Conservation (phyloP, 108 stramenopile genomes). For the Stephanodiscus minutulus region DNA sequence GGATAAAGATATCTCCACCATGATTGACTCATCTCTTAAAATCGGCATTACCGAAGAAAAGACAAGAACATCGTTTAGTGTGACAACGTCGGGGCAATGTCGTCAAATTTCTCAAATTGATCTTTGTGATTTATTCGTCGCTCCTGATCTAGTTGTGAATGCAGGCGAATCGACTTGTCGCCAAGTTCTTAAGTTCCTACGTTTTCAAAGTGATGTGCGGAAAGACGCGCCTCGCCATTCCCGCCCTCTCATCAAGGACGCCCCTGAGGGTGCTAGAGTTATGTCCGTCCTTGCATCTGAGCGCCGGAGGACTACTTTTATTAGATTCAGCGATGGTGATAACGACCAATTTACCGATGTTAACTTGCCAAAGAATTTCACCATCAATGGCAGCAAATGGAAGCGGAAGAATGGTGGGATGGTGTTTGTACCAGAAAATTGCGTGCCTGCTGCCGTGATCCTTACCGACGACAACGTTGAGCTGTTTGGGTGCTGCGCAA, state of each 20-base stretch:
- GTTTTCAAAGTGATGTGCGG: not conserved
- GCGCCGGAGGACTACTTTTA: constrained; percentile 50
- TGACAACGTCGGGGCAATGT: constrained; percentile 23
- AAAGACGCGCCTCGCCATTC: not conserved
- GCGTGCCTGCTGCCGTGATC: constrained; percentile 40
- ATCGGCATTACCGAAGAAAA: constrained; percentile 28
- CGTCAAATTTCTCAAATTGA: constrained; percentile 49
- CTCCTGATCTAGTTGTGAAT: constrained; percentile 16
- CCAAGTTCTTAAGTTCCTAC: constrained; percentile 22
- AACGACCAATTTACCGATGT: constrained; percentile 33
- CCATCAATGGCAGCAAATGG: constrained; percentile 38
- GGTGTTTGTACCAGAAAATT: constrained; percentile 46
- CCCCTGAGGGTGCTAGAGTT: constrained; percentile 78
- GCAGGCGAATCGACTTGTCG: constrained; percentile 3
- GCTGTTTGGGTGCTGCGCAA: constrained; percentile 58
- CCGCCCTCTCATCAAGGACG: constrained; percentile 58
- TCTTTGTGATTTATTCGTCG: constrained; percentile 54
- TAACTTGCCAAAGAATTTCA: constrained; percentile 20
- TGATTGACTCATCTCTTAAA: constrained; percentile 7
- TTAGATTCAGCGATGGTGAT: constrained; percentile 28
- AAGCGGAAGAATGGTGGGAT: constrained; percentile 25
- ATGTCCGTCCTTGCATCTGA: constrained; percentile 70
- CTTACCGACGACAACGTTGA: constrained; percentile 18
- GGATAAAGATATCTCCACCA: constrained; percentile 14
- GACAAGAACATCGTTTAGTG: constrained; percentile 17